A percentile compares a stretch with the other conserved stretches of the same genome.
phyloP scores from a whole-genome alignment of 495 filamentous ascomycete species.

The Hypoxylon cercidicola region DNA sequence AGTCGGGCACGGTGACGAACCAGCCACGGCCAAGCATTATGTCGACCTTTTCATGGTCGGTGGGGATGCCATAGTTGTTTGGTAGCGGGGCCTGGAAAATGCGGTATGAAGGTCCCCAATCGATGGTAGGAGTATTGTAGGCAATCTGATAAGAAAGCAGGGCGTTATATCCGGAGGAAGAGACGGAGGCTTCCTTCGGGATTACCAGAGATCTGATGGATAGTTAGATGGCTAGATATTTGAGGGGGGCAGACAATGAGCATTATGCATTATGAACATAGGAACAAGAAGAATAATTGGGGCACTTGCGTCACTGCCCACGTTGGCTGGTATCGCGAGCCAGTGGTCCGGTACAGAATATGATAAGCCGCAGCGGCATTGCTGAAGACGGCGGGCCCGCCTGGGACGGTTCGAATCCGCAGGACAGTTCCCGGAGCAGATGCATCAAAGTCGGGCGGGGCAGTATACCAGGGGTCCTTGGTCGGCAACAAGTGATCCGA shows the following conservation, averaged over 20 bases:
- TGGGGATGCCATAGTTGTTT: constrained; percentile 16
- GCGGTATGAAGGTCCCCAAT: constrained; percentile 29
- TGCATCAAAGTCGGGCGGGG: constrained; percentile 51
- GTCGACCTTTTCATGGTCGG: constrained; percentile 12
- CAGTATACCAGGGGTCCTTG: constrained; percentile 59
- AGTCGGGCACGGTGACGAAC: constrained; percentile 53
- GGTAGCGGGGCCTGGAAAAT: constrained; percentile 12
- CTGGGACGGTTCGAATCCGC: constrained; percentile 54
- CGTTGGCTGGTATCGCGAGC: constrained; percentile 52
- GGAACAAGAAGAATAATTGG: background rate
- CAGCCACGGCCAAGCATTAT: constrained; percentile 23
- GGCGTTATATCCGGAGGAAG: constrained; percentile 23
- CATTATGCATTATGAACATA: background rate
- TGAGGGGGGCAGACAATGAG: background rate
- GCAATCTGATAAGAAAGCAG: constrained; percentile 59
- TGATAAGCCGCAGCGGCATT: constrained; percentile 32
- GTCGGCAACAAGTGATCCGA: constrained; percentile 37
- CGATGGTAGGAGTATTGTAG: constrained; percentile 51
- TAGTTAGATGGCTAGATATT: background rate
- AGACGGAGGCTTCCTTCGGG: constrained; percentile 41
- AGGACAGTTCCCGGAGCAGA: constrained; percentile 55
- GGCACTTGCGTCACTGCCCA: constrained; percentile 56
- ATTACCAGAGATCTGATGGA: constrained; percentile 49
- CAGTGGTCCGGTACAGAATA: constrained; percentile 61
- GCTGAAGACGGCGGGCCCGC: constrained; percentile 13